phyloP scores from a whole-genome alignment of 345 rosid species.

The Gossypium herbaceum region DNA sequence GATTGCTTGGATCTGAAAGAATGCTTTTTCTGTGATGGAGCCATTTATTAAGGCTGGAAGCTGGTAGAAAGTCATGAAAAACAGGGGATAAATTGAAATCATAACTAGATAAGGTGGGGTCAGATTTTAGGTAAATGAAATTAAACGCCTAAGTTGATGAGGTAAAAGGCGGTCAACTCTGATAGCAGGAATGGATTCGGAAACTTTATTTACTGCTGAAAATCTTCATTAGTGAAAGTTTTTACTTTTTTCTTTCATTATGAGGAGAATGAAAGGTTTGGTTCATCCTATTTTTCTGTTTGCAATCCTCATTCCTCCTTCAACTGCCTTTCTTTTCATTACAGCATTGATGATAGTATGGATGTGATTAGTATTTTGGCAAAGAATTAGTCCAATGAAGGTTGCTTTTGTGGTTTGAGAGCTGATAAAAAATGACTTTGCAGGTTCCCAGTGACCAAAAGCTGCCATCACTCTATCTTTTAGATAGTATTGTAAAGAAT shows the following conservation, averaged over 20 bases:
- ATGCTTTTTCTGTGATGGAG: background rate
- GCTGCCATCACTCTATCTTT: slow-evolving; percentile 82
- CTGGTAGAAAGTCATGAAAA: slow-evolving; percentile 3
- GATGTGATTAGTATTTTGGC: slow-evolving; percentile 5
- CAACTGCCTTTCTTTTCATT: background rate
- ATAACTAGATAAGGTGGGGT: background rate
- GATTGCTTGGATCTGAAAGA: background rate
- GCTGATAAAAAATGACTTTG: slow-evolving; percentile 47
- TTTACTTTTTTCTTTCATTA: background rate
- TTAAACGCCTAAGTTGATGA: background rate
- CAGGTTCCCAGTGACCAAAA: slow-evolving; percentile 99
- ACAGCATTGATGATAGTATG: background rate
- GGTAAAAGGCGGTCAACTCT: background rate
- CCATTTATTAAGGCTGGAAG: slow-evolving; percentile 15
- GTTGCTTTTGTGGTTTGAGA: slow-evolving; percentile 7
- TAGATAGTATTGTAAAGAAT: slow-evolving; percentile 99
- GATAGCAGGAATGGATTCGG: background rate
- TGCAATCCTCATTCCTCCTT: background rate
- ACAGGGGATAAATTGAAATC: background rate
- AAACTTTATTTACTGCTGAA: background rate
- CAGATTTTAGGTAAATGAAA: background rate
- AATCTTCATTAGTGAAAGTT: background rate
- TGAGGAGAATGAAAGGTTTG: background rate
- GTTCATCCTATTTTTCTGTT: background rate
- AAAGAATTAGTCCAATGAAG: background rate